A percentile compares a stretch with the other conserved stretches of the same genome.
Evolutionary conservation across 306 rosid species (phyloP).

Genomic region (Cyamopsis tetragonoloba): DNA sequence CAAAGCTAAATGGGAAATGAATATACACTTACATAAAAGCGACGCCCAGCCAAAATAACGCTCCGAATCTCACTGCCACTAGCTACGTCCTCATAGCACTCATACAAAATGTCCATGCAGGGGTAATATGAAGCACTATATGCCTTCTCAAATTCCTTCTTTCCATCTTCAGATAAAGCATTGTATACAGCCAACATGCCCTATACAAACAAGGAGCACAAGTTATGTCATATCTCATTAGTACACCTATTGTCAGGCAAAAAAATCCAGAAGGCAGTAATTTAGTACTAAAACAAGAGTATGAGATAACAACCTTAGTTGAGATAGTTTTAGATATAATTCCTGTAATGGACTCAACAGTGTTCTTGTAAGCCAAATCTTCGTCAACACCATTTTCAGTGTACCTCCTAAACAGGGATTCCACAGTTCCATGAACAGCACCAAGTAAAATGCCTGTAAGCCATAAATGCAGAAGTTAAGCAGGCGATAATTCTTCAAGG

Average conservation of each 20-base stretch:
- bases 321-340: slow-evolving; percentile 79
- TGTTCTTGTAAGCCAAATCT: slow-evolving; percentile 90
- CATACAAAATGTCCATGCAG: slow-evolving; percentile 95
- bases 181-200: slow-evolving; percentile 89
- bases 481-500: not conserved
- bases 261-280: not conserved
- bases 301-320: slow-evolving; percentile 54
- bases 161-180: slow-evolving; percentile 70
- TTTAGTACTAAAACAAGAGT: not conserved
- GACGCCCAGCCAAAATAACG: slow-evolving; percentile 96
- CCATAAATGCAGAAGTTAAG: slow-evolving; percentile 29
- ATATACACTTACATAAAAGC: slow-evolving; percentile 63
- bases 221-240: slow-evolving; percentile 8
- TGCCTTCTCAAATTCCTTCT: slow-evolving; percentile 82
- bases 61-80: slow-evolving; percentile 92
- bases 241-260: not conserved
- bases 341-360: slow-evolving; percentile 91
- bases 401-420: slow-evolving; percentile 87
- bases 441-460: slow-evolving; percentile 87
- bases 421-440: slow-evolving; percentile 97
- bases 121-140: slow-evolving; percentile 95
- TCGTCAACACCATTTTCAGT: slow-evolving; percentile 87
- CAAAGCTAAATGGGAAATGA: not conserved
- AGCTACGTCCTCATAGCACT: slow-evolving; percentile 95
- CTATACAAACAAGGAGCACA: slow-evolving; percentile 32